phyloP scores from a whole-genome alignment of 306 rosid genomes.

The Dryas octopetala region DNA sequence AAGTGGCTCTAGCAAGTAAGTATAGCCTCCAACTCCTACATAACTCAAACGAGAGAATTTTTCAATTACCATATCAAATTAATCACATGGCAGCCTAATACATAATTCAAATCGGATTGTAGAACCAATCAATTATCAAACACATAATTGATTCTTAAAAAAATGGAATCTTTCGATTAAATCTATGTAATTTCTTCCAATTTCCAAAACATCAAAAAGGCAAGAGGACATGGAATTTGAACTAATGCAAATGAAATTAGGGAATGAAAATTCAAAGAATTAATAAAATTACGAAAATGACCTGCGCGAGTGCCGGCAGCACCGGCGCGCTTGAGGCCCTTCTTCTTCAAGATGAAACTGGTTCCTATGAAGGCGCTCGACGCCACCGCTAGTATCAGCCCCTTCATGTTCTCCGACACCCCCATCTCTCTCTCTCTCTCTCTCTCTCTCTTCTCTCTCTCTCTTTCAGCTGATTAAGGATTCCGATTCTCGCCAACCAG shows the following conservation, averaged over 20 bases:
- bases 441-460: conserved; percentile 26
- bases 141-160: not conserved
- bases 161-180: not conserved
- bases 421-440: conserved; percentile 39
- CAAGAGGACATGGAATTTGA: not conserved
- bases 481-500: conserved; percentile 16
- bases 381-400: conserved; percentile 67
- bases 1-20: conserved; percentile 85
- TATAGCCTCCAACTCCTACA: conserved; percentile 85
- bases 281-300: not conserved
- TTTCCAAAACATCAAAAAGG: not conserved
- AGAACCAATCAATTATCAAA: not conserved
- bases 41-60: conserved; percentile 17
- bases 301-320: conserved; percentile 85
- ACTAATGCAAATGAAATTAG: not conserved
- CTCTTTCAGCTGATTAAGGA: not conserved
- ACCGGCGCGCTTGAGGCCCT: conserved; percentile 86
- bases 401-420: conserved; percentile 65
- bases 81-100: not conserved
- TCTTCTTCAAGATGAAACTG: conserved; percentile 94
- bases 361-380: conserved; percentile 87
- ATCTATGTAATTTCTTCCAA: not conserved
- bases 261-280: not conserved
- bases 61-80: conserved; percentile 1
- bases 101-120: too few species aligned